phyloP scores from a whole-genome alignment of 768 basidiomycete species.

The Suillus hirtellus region DNA sequence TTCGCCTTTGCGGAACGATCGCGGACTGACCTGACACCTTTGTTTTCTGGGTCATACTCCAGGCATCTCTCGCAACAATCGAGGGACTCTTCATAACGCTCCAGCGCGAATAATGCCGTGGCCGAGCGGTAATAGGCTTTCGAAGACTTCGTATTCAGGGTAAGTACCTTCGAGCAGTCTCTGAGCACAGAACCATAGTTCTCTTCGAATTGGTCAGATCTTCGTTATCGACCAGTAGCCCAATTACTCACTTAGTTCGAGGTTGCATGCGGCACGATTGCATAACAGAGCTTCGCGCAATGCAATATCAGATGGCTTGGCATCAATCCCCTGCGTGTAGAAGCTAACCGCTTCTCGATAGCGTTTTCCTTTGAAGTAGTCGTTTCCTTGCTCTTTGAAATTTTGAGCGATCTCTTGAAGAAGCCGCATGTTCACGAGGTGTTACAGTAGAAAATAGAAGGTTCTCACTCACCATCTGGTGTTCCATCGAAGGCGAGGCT shows the following conservation, averaged over 20 bases:
- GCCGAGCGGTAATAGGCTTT: constrained; percentile 91
- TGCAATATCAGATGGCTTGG: constrained; percentile 63
- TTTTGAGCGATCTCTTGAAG: constrained; percentile 79
- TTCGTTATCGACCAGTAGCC: not conserved
- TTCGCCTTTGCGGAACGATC: constrained; percentile 48
- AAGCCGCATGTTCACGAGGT: not conserved
- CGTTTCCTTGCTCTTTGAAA: constrained; percentile 96
- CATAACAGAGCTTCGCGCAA: constrained; percentile 71
- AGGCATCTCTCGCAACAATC: constrained; percentile 80
- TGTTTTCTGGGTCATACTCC: constrained; percentile 56
- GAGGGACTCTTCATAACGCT: constrained; percentile 74
- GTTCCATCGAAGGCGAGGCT: constrained; percentile 87
- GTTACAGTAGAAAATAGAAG: not conserved
- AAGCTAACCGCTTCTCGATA: constrained; percentile 87
- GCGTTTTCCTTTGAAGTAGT: constrained; percentile 86
- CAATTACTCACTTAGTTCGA: constrained; percentile 69
- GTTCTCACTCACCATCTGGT: constrained; percentile 77
- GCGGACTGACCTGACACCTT: constrained; percentile 49
- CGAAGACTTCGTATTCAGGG: constrained; percentile 59
- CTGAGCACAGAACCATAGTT: constrained; percentile 86
- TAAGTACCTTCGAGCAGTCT: constrained; percentile 78
- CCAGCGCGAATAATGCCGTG: constrained; percentile 71
- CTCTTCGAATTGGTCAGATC: constrained; percentile 44
- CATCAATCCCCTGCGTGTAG: constrained; percentile 88
- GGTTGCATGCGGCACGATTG: constrained; percentile 93